Conservation (phyloP, 2,329 filamentous ascomycete genomes). For the Fusarium sp. region DNA sequence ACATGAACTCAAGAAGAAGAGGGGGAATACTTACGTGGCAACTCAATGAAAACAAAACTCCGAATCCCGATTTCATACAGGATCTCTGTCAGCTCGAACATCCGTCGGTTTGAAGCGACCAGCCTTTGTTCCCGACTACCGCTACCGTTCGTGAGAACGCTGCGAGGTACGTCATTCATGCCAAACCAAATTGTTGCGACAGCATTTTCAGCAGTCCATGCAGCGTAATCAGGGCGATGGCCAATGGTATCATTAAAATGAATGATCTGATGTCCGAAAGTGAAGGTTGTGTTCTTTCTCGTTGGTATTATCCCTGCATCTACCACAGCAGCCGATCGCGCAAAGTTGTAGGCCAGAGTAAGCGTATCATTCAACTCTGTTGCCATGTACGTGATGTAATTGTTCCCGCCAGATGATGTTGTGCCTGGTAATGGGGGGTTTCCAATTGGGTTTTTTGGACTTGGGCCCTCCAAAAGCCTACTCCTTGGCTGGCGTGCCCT, state of each 20-base stretch:
- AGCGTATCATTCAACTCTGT: constrained; percentile 11
- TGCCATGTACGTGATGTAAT: constrained; percentile 4
- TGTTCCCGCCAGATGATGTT: constrained; percentile 7
- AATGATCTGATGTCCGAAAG: not conserved
- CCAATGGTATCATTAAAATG: constrained; percentile 4
- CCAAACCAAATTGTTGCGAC: constrained; percentile 16
- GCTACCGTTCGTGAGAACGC: not conserved
- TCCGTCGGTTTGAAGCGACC: not conserved
- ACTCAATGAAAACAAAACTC: constrained; percentile 1
- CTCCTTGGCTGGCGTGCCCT: not conserved
- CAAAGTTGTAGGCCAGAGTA: constrained; percentile 15
- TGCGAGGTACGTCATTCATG: not conserved
- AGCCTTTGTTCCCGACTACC: not conserved
- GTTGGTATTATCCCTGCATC: constrained; percentile 1
- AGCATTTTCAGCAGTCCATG: not conserved
- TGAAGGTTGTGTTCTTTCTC: not conserved
- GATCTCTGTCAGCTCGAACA: constrained; percentile 1
- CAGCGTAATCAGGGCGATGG: constrained; percentile 2
- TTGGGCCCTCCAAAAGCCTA: not conserved
- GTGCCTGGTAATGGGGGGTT: not conserved
- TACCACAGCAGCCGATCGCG: not conserved
- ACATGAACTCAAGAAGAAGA: no score
- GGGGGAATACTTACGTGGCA: not conserved
- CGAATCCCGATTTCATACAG: constrained; percentile 1
- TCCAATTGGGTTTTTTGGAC: not conserved